These are phyloP conservation scores for Triticum urartu DNA, from an alignment of 176 grass and related monocot genomes.

Conservation along the genomic window DNA sequence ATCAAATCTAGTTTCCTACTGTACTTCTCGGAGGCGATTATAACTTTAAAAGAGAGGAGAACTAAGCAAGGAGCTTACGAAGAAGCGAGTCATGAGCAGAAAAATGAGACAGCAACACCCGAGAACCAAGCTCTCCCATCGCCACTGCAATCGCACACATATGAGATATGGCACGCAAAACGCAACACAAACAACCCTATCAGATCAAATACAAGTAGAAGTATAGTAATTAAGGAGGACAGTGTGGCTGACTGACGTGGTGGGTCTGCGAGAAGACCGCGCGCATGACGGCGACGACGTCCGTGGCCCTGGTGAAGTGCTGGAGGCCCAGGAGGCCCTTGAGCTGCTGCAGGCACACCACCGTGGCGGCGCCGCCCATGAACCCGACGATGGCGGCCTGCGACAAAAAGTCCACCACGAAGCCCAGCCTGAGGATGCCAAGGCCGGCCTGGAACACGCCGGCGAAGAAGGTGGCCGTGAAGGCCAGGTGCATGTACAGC, in stretches of 20 bases:
- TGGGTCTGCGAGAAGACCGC: constrained; percentile 39
- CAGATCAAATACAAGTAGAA: background rate
- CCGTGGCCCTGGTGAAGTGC: constrained; percentile 40
- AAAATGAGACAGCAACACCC: constrained; percentile 46
- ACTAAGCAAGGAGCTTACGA: constrained; percentile 32
- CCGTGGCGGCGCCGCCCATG: constrained; percentile 54
- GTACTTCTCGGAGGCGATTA: background rate
- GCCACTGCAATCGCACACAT: constrained; percentile 36
- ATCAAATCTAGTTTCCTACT: background rate
- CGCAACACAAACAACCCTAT: background rate
- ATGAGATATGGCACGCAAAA: background rate
- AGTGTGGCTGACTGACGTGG: constrained; percentile 18
- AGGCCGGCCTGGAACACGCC: constrained; percentile 51
- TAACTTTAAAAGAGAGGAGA: background rate
- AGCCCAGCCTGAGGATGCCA: constrained; percentile 51
- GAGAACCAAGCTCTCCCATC: constrained; percentile 49
- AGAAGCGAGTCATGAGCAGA: constrained; percentile 42
- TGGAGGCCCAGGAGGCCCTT: constrained; percentile 53
- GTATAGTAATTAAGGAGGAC: no score
- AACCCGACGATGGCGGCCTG: constrained; percentile 60
- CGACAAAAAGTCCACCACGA: constrained; percentile 67
- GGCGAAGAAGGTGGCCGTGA: constrained; percentile 75
- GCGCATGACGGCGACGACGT: constrained; percentile 33
- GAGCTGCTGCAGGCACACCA: constrained; percentile 58
- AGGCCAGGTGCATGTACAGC: constrained; percentile 48